These are phyloP conservation scores for Alternaria ethzedia DNA, from an alignment of 2,329 filamentous ascomycete genomes.

Conservation along the genomic window DNA sequence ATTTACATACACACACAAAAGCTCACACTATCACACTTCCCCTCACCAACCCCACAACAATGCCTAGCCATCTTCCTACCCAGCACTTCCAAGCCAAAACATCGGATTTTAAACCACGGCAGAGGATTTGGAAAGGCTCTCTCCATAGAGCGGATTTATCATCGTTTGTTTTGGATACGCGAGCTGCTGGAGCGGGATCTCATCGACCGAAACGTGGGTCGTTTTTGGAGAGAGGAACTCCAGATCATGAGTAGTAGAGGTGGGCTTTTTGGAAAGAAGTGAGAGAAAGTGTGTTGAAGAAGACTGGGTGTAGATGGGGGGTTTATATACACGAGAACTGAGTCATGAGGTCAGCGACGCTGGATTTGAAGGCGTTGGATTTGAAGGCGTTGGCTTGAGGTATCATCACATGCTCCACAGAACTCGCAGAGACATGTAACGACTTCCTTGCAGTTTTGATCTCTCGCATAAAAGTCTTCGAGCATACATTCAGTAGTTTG, in stretches of 20 bases:
- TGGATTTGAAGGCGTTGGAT: neutral
- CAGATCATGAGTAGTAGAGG: neutral
- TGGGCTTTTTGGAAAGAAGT: neutral
- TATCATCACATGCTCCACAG: neutral
- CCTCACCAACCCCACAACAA: no score
- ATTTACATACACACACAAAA: no score
- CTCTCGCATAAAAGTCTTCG: neutral
- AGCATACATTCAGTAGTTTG: accelerated
- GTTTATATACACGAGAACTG: accelerated
- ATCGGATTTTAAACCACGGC: neutral
- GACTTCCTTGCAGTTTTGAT: neutral
- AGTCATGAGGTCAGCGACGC: neutral
- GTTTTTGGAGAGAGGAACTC: neutral
- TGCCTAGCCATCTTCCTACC: no score
- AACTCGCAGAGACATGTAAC: neutral
- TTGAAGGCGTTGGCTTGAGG: accelerated
- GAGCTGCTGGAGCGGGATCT: neutral
- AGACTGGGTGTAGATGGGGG: neutral
- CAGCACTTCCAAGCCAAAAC: no score
- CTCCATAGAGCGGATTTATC: accelerated
- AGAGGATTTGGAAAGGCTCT: neutral
- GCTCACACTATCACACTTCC: no score
- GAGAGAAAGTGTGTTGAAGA: neutral
- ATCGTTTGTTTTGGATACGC: neutral
- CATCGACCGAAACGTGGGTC: neutral